Percentiles rank a stretch among this genome's conserved stretches.
phyloP scores from a whole-genome alignment of 2,329 filamentous ascomycete genomes.

The Trichophaea hybrida region DNA sequence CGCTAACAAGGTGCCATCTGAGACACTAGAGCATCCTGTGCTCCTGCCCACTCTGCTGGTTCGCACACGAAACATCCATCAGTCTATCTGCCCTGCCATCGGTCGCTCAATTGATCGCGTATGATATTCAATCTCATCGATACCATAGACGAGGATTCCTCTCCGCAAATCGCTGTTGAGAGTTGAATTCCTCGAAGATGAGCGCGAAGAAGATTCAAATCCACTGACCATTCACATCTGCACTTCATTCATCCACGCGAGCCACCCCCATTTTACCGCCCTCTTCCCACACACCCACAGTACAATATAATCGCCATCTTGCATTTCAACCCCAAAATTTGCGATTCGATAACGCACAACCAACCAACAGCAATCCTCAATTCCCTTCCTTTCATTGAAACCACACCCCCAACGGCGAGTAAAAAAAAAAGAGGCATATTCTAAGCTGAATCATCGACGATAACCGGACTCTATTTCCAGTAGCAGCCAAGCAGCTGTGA shows the following conservation, averaged over 20 bases:
- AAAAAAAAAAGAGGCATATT: too few species aligned
- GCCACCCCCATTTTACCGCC: neutral
- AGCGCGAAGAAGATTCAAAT: too few species aligned
- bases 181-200: too few species aligned
- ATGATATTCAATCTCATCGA: neutral
- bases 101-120: neutral
- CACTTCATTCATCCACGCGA: too few species aligned
- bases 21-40: conserved; percentile 28
- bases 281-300: neutral
- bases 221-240: too few species aligned
- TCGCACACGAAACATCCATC: neutral
- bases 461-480: too few species aligned
- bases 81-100: neutral
- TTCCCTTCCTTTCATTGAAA: neutral
- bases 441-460: too few species aligned
- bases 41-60: neutral
- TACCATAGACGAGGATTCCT: neutral
- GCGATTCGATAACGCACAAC: neutral
- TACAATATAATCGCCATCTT: too few species aligned
- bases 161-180: too few species aligned
- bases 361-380: neutral
- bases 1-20: neutral
- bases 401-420: neutral
- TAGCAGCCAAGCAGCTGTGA: too few species aligned
- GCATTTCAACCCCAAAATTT: too few species aligned